A percentile compares a stretch with the other conserved stretches of the same genome.
Evolutionary conservation across 2,329 filamentous ascomycete genomes (phyloP).

Genomic region (Diaporthe sp.): DNA sequence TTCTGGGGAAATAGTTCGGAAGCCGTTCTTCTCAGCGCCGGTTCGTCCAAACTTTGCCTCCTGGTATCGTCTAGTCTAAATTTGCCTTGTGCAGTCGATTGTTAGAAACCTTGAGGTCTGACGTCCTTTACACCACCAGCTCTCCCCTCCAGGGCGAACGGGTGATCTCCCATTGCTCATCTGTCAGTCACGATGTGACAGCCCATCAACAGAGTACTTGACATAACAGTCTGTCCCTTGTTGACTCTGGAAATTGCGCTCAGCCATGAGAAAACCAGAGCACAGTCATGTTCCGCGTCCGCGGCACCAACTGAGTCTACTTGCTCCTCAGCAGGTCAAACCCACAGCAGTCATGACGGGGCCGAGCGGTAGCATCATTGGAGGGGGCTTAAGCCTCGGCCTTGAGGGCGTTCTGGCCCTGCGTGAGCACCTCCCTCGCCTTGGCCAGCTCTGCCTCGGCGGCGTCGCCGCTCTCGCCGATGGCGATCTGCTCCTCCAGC

Average conservation of each 20-base stretch:
- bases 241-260: no score
- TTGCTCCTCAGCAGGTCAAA: background rate
- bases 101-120: background rate
- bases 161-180: background rate
- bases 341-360: slow-evolving; percentile 31
- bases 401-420: slow-evolving; percentile 59
- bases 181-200: no score
- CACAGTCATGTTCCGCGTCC: no score
- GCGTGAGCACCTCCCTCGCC: slow-evolving; percentile 66
- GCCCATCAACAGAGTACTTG: background rate
- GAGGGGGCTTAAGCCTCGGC: slow-evolving; percentile 41
- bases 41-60: background rate
- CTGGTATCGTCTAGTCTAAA: background rate
- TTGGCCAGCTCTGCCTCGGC: slow-evolving; percentile 64
- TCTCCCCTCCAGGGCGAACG: background rate
- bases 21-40: background rate
- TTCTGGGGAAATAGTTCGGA: background rate
- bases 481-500: slow-evolving; percentile 81
- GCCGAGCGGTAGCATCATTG: background rate
- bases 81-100: background rate
- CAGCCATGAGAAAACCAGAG: no score
- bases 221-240: background rate
- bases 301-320: background rate
- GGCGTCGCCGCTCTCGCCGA: slow-evolving; percentile 58
- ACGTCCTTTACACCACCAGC: background rate